phyloP scores from a whole-genome alignment of 345 rosid genomes.

The Luvunga scandens region DNA sequence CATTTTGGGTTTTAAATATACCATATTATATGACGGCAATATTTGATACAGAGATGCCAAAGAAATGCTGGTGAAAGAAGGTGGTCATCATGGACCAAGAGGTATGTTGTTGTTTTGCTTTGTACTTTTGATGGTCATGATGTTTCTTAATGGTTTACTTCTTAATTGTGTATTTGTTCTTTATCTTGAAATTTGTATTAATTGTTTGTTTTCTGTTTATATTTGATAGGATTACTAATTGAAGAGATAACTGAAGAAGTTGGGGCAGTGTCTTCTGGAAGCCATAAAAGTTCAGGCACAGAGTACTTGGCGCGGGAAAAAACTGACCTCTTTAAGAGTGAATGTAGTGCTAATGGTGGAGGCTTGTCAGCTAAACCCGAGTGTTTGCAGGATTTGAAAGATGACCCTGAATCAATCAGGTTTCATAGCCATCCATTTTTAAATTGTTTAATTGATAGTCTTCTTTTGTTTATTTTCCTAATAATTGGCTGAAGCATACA shows the following conservation, averaged over 20 bases:
- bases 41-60: slow-evolving; percentile 47
- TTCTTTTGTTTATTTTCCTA: background rate
- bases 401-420: slow-evolving; percentile 86
- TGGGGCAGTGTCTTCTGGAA: slow-evolving; percentile 33
- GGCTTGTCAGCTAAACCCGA: slow-evolving; percentile 44
- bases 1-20: background rate
- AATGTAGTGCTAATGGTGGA: slow-evolving; percentile 9
- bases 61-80: slow-evolving; percentile 54
- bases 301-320: slow-evolving; percentile 29
- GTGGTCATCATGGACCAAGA: slow-evolving; percentile 46
- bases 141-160: background rate
- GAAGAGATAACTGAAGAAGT: slow-evolving; percentile 79
- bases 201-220: background rate
- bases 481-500: background rate
- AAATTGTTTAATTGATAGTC: background rate
- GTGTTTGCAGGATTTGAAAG: slow-evolving; percentile 54
- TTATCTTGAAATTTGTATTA: slow-evolving; percentile 1
- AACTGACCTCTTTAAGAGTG: slow-evolving; percentile 15
- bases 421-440: slow-evolving; percentile 21
- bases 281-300: slow-evolving; percentile 25
- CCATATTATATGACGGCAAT: slow-evolving; percentile 12
- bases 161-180: background rate
- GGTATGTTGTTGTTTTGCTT: slow-evolving; percentile 30
- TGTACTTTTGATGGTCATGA: background rate
- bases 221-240: slow-evolving; percentile 51